Evolutionary conservation across 129 eudicot genomes (phyloP), one percentile per base, ranked within the genome.

Genomic region (Sambucus nigra): DNA sequence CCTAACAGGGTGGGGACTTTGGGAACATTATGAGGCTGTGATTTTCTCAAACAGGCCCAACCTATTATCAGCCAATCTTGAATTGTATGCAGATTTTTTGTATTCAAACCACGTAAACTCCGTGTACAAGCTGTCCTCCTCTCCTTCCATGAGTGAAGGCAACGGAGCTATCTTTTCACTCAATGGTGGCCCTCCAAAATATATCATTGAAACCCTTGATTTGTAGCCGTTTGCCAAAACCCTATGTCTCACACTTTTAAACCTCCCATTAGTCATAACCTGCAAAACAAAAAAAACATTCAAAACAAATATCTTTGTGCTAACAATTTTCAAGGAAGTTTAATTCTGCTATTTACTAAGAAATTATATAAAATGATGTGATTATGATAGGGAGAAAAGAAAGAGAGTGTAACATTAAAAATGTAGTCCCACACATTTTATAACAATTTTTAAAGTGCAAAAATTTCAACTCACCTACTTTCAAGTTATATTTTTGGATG

Each of bases 51-150:
- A 87, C 8, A 66, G 64, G 18, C 73, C 78, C 45, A 88, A 51
- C 55, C 97, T 73, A 58, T 88, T 75, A 53, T 88, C 97, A 15
- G 87, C 71, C 24, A 88, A 74, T 62, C 82, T 88, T 33, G 95
- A 60, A 22, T 81, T 84, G 38, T 58, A 88, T 0, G 81, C 92
- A 17, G 94, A 84, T 53, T 65, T 88, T 48, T 88, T 88, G 72
- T 83, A 88, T 67, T 88, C 97, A 20, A 77, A 78, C 97, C 97
- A 88, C 44, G 94, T 88, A 55, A 88, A 88, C 69, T 88, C 97
- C 51, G 84, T 80, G 76, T 88, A 88, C 88, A 84, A 81, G 47
- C 94, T 88, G 58, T 78, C 79, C 26, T 67, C 69, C 13, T 62
- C 74, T 18, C 65, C 80, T 31, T 69, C 47, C 62, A 66, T 74